Conservation (phyloP, 495 filamentous ascomycete genomes). For the Pyrenula aspistea region DNA sequence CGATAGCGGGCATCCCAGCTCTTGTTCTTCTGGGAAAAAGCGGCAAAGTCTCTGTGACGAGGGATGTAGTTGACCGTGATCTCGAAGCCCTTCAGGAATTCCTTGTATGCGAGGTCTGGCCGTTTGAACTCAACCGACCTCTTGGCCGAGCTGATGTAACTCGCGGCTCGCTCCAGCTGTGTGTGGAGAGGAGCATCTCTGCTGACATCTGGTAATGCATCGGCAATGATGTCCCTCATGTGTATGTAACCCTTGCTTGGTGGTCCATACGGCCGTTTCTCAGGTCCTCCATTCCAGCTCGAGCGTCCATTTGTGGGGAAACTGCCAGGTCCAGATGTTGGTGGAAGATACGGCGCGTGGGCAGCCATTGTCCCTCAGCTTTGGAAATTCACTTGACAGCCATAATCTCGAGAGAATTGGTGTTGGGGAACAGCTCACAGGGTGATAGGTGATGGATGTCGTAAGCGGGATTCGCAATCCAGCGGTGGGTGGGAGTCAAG, state of each 20-base stretch:
- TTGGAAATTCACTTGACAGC: too few species aligned
- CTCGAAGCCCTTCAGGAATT: constrained; percentile 70
- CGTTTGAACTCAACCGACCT: constrained; percentile 32
- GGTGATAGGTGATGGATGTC: background rate
- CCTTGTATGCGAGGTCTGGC: constrained; percentile 53
- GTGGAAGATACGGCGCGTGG: background rate
- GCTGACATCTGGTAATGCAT: constrained; percentile 22
- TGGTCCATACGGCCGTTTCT: background rate
- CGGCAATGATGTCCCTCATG: background rate
- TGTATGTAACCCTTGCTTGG: background rate
- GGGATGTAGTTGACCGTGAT: constrained; percentile 67
- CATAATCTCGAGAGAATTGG: too few species aligned
- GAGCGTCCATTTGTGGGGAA: background rate
- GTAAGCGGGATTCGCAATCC: background rate
- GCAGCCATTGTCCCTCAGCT: background rate
- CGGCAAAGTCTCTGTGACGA: constrained; percentile 47
- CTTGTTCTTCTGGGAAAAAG: background rate
- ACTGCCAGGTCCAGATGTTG: background rate
- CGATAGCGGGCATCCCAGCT: background rate
- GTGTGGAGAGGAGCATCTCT: constrained; percentile 31
- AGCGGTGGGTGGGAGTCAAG: too few species aligned
- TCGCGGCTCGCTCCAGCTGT: constrained; percentile 33
- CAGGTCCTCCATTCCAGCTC: background rate
- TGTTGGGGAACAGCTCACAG: too few species aligned
- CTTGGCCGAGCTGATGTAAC: constrained; percentile 13